Base-by-base conservation (phyloP, 495 filamentous ascomycete genomes). In the Xylaria acuta region DNA sequence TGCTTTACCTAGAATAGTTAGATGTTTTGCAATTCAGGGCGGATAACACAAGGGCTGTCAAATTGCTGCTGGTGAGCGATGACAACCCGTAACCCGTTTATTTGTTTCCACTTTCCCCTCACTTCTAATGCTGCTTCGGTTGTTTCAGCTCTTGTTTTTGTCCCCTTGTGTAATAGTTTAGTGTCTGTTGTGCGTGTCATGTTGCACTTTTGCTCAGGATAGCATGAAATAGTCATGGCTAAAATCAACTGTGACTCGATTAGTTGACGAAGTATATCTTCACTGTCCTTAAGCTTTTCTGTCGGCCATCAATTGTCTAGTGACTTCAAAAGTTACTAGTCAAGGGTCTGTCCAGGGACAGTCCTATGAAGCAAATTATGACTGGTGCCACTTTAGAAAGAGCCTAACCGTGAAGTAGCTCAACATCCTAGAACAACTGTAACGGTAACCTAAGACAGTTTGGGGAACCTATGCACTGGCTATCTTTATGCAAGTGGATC, bases 21-120 rank as follows among this genome's bases (percentile, higher is more conserved):
- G 58, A 38, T 38, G 34, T 8, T n/a, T 38, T 60, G 32, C 12
- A 38, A 38, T 60, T 36, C 58, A 38, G 3, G 32, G 58, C 34
- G 58, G 58, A 22, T 60, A 60, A 38, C 34, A 60, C 54, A 62
- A 27, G 67, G 56, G 22, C 58, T 62, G 30, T 62, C 53, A 36
- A 62, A 41, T 51, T 38, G 56, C 32, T 60, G 30, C 34, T 62
- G 20, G 51, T 30, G 41, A 63, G 20, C 38, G 45, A 70, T 11
- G 53, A 51, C 45, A 63, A 36, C 45, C 59, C 68, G 64, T 41
- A 64, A 64, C 68, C 68, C 68, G 59, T 58, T 63, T 62, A 62
- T 64, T 40, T 27, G 30, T 53, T 60, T 49, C 67, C 56, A 60
- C 56, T 40, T 62, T 34, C 53, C 67, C 68, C 56, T 60, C 58